phyloP scores from a whole-genome alignment of 345 rosid species.

The Xanthoceras sorbifolium region DNA sequence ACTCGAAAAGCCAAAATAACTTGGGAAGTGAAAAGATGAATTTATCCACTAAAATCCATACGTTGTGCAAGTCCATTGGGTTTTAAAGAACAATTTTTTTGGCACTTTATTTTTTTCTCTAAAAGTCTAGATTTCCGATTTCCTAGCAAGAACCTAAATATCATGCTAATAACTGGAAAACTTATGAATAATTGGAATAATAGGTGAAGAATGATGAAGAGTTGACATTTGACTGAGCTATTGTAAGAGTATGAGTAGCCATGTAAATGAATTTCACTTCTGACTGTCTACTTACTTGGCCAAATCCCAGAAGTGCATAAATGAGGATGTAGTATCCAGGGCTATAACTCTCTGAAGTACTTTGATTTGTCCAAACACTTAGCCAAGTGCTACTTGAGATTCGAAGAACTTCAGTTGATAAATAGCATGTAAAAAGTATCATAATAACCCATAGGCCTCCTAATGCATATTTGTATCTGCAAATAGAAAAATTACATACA shows the following conservation, averaged over 20 bases:
- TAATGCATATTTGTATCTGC: constrained; percentile 84
- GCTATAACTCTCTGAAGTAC: constrained; percentile 53
- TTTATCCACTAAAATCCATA: background rate
- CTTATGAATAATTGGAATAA: background rate
- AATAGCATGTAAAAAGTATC: constrained; percentile 70
- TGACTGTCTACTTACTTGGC: constrained; percentile 56
- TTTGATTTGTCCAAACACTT: constrained; percentile 85
- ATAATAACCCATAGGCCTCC: constrained; percentile 90
- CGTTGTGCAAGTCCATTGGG: background rate
- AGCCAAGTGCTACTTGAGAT: constrained; percentile 92
- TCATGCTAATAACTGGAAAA: background rate
- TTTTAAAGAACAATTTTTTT: background rate
- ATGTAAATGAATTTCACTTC: background rate
- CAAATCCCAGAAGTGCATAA: constrained; percentile 70
- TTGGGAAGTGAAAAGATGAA: background rate
- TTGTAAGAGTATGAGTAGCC: background rate
- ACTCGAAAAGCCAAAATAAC: background rate
- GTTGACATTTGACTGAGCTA: background rate
- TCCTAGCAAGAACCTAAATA: background rate
- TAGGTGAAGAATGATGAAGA: background rate
- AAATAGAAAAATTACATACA: constrained; percentile 16
- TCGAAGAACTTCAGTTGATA: constrained; percentile 78
- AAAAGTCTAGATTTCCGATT: background rate
- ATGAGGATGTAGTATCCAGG: constrained; percentile 63
- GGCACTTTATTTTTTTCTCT: background rate